A percentile compares a stretch with the other conserved stretches of the same genome.
phyloP scores from a whole-genome alignment of 257 asterid species.

The Thymus mandschuricus region DNA sequence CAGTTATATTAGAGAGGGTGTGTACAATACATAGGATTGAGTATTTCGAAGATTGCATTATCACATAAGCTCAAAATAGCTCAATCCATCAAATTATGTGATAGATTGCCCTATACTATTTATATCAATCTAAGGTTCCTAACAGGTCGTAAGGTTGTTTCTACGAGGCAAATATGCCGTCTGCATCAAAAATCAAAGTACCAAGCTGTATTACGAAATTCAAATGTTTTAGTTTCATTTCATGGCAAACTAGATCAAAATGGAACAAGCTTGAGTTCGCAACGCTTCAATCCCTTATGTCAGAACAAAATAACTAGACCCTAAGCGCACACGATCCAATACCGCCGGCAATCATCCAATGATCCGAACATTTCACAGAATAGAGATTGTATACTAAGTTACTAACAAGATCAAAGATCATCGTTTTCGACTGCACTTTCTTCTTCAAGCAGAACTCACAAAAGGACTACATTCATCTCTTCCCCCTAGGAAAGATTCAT shows the following conservation, averaged over 20 bases:
- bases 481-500: neutral
- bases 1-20: neutral
- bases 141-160: neutral
- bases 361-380: neutral
- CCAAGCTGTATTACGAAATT: neutral
- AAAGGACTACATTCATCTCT: neutral
- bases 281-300: neutral
- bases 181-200: slow-evolving; percentile 17
- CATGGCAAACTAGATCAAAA: neutral
- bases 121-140: neutral
- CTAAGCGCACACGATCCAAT: neutral
- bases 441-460: neutral
- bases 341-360: neutral
- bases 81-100: neutral
- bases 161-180: slow-evolving; percentile 3
- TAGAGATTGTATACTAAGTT: neutral
- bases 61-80: neutral
- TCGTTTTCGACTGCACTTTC: neutral
- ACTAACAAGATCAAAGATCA: neutral
- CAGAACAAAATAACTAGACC: neutral
- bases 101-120: neutral
- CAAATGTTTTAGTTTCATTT: neutral
- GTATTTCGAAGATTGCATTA: neutral
- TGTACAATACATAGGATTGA: neutral
- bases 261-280: slow-evolving; percentile 7